Percentiles rank a stretch among this genome's conserved stretches.
These are phyloP conservation scores for Hemileia vastatrix DNA, from an alignment of 1,284 basidiomycete species.

Conservation along the genomic window DNA sequence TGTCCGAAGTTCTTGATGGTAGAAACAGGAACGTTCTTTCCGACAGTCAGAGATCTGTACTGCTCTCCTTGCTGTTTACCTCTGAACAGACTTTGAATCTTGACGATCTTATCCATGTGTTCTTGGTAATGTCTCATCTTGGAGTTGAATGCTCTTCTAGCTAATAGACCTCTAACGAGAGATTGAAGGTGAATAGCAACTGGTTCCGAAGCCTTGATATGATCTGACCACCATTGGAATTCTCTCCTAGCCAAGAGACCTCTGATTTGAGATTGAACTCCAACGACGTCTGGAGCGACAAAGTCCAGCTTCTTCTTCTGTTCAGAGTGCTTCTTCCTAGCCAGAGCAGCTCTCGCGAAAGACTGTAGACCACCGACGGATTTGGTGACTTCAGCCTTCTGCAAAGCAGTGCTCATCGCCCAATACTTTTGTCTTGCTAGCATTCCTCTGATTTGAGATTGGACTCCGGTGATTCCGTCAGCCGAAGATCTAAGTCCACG, in stretches of 20 bases:
- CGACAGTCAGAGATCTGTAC: conserved; percentile 86
- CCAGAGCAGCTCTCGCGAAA: conserved; percentile 72
- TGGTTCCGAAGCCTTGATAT: conserved; percentile 56
- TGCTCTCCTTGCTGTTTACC: conserved; percentile 89
- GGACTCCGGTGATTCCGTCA: conserved; percentile 30
- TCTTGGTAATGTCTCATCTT: conserved; percentile 51
- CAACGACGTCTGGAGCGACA: conserved; percentile 73
- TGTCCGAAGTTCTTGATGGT: conserved; percentile 99
- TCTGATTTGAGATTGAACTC: conserved; percentile 71
- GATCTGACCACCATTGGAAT: conserved; percentile 73
- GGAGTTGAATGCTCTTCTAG: conserved; percentile 56
- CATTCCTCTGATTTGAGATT: conserved; percentile 36
- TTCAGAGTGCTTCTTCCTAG: conserved; percentile 70
- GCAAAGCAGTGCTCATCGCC: conserved; percentile 31
- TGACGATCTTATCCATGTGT: conserved; percentile 56
- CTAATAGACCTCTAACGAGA: conserved; percentile 70
- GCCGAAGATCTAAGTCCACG: conserved; percentile 28
- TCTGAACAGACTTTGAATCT: conserved; percentile 90
- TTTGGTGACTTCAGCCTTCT: conserved; percentile 62
- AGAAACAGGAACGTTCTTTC: conserved; percentile 82
- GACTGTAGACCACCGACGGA: conserved; percentile 77
- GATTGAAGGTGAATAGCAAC: conserved; percentile 81
- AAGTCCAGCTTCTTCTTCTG: conserved; percentile 79
- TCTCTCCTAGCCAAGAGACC: conserved; percentile 66
- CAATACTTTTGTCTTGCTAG: conserved; percentile 30